Evolutionary conservation across 495 filamentous ascomycete species (phyloP).

Genomic region (Paragyromitra xinjiangensis): DNA sequence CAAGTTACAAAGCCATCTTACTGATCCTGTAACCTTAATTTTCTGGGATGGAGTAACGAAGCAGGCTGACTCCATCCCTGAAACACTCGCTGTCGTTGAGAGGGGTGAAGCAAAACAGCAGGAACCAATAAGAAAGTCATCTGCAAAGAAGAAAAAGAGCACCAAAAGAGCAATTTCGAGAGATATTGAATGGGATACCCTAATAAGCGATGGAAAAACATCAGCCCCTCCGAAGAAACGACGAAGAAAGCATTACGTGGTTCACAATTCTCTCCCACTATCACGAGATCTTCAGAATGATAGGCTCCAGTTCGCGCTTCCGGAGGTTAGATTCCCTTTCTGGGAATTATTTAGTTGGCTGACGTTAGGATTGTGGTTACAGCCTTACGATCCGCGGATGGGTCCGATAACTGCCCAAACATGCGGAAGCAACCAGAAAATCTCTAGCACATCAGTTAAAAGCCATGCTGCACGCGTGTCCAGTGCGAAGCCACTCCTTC

Average conservation of each 20-base stretch:
- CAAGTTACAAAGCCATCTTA: neutral
- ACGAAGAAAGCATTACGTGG: constrained; percentile 47
- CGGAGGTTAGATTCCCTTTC: constrained; percentile 6
- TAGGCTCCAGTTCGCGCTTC: neutral
- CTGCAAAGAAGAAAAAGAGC: constrained; percentile 25
- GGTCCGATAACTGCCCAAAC: neutral
- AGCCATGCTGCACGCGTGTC: neutral
- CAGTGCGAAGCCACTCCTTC: constrained; percentile 27
- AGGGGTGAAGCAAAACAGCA: constrained; percentile 10
- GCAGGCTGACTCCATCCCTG: constrained; percentile 31
- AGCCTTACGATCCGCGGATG: constrained; percentile 8
- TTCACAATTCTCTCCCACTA: constrained; percentile 44
- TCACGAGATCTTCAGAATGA: constrained; percentile 36
- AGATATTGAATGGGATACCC: constrained; percentile 10
- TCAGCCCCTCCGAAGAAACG: constrained; percentile 13
- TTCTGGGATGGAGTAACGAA: neutral
- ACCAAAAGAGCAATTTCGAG: constrained; percentile 15
- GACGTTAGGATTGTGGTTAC: constrained; percentile 7
- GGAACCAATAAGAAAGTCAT: neutral
- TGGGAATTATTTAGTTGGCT: constrained; percentile 16
- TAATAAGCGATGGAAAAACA: neutral
- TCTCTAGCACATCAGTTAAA: neutral
- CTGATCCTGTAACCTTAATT: neutral
- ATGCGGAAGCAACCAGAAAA: neutral
- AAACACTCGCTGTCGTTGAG: constrained; percentile 26